These are phyloP conservation scores for Kluyveromyces sp. DNA, from an alignment of 1,139 yeast genomes.

Conservation along the genomic window DNA sequence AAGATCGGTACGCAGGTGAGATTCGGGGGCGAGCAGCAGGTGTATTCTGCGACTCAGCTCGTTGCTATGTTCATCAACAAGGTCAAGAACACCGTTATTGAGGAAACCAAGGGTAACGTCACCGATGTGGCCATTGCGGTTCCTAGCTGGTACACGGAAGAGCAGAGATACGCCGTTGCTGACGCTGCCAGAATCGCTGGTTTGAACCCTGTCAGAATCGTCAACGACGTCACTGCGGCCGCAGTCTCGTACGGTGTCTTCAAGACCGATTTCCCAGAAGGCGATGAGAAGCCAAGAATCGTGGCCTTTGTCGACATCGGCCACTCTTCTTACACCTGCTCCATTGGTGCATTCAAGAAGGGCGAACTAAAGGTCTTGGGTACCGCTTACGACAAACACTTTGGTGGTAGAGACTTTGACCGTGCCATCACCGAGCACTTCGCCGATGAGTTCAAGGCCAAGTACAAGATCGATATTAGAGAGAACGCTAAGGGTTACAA, in stretches of 20 bases:
- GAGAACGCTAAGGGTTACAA: slow-evolving; percentile 92
- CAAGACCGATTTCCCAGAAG: slow-evolving; percentile 86
- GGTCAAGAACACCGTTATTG: slow-evolving; percentile 69
- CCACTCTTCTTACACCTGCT: slow-evolving; percentile 88
- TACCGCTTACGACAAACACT: slow-evolving; percentile 88
- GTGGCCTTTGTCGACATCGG: slow-evolving; percentile 96
- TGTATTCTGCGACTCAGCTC: slow-evolving; percentile 82
- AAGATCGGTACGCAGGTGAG: slow-evolving; percentile 80
- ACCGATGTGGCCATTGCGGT: slow-evolving; percentile 90
- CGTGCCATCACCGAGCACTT: slow-evolving; percentile 89
- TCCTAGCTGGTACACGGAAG: slow-evolving; percentile 96
- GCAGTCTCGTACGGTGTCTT: slow-evolving; percentile 99
- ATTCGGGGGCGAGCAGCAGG: slow-evolving; percentile 70
- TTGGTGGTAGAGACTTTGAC: slow-evolving; percentile 98
- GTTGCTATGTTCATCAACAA: slow-evolving; percentile 93
- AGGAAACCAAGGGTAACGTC: slow-evolving; percentile 76
- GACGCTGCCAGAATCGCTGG: slow-evolving; percentile 97
- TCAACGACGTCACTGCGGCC: slow-evolving; percentile 96
- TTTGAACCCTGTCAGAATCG: slow-evolving; percentile 94
- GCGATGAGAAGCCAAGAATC: slow-evolving; percentile 69
- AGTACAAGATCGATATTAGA: slow-evolving; percentile 88
- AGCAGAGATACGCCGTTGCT: slow-evolving; percentile 91
- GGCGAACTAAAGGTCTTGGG: slow-evolving; percentile 94
- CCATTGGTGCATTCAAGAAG: slow-evolving; percentile 86
- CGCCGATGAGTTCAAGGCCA: slow-evolving; percentile 82